Evolutionary conservation across 345 rosid species (phyloP), one percentile per base, ranked within the genome.

Genomic region (Mercurialis annua): DNA sequence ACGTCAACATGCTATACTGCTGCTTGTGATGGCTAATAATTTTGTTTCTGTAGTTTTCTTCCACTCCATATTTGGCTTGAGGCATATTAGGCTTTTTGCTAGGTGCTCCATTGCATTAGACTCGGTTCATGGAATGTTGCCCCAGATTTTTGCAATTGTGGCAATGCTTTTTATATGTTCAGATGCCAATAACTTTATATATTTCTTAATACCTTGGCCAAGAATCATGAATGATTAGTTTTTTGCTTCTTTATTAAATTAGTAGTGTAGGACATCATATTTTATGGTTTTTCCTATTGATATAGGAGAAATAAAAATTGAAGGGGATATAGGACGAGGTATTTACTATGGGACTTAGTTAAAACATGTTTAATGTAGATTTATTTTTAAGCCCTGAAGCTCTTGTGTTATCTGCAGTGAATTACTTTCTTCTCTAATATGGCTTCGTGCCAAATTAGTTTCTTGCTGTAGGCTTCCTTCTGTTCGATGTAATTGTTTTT

Each of bases 41-140:
- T n/a, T 64, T 6, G 21, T 27, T 36, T 52, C 33, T 29, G 17
- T 47, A 64, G 26, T 64, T 48, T 21, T 65, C 33, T n/a, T 6
- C n/a, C 14, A 24, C 27, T 18, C 23, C 15, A 15, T 49, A 23
- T 38, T 64, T 65, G 30, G 6, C 23, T 16, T 16, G 27, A 21
- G 17, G 46, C 31, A 40, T 65, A 6, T 54, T 10, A 66, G 42
- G 27, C 63, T 24, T 50, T 59, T 18, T 44, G 4, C 18, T 5
- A 44, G 70, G 29, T 23, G 26, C 53, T 43, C 44, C 33, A 57
- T 67, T 29, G 29, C 62, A 44, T 57, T 8, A 56, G 49, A 50
- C 50, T 61, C 21, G 26, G 20, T 34, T 58, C 62, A n/a, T 58
- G 46, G 29, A 59, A 34, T 59, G 62, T n/a, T 54, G 62, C 52